Percentiles rank a stretch among this genome's conserved stretches.
These are phyloP conservation scores for Neospermospora avenae DNA, from an alignment of 2,329 filamentous ascomycete genomes.

Conservation along the genomic window DNA sequence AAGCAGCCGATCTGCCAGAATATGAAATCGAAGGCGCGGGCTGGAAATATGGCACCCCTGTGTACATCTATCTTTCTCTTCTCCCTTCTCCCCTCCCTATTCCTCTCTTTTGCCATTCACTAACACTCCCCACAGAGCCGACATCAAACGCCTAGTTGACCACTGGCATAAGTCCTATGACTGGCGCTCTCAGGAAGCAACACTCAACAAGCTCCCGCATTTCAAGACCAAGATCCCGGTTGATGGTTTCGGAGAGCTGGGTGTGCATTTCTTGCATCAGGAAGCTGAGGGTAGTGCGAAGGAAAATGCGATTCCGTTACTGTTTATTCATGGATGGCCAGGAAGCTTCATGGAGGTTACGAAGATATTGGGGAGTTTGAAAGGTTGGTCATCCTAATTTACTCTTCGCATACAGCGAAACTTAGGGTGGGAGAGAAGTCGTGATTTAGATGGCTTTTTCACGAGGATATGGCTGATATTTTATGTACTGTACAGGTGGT, in stretches of 20 bases:
- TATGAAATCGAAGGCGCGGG: conserved; percentile 26
- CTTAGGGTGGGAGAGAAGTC: too few species aligned
- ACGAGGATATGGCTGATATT: not conserved
- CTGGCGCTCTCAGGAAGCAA: conserved; percentile 26
- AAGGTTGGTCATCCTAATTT: not conserved
- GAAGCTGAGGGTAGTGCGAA: conserved; percentile 42
- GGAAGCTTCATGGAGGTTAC: conserved; percentile 64
- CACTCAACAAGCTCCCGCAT: conserved; percentile 28
- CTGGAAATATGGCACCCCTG: conserved; percentile 19
- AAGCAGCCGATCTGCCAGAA: conserved; percentile 32
- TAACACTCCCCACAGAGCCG: not conserved
- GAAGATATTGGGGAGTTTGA: conserved; percentile 49
- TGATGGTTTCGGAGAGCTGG: conserved; percentile 54
- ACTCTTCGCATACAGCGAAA: too few species aligned
- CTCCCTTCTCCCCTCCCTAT: not conserved
- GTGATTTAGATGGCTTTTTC: not conserved
- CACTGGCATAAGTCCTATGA: conserved; percentile 27
- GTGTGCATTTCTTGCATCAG: conserved; percentile 64
- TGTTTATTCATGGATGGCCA: conserved; percentile 66
- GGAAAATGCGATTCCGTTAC: conserved; percentile 53
- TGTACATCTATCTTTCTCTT: conserved; percentile 3
- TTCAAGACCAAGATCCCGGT: conserved; percentile 43
- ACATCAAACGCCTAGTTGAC: conserved; percentile 11
- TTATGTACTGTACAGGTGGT: conserved; percentile 17
- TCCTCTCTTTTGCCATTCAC: too few species aligned